Evolutionary conservation across 139 green algal genomes (phyloP).

Genomic region (Chlamydomonas sp.): DNA sequence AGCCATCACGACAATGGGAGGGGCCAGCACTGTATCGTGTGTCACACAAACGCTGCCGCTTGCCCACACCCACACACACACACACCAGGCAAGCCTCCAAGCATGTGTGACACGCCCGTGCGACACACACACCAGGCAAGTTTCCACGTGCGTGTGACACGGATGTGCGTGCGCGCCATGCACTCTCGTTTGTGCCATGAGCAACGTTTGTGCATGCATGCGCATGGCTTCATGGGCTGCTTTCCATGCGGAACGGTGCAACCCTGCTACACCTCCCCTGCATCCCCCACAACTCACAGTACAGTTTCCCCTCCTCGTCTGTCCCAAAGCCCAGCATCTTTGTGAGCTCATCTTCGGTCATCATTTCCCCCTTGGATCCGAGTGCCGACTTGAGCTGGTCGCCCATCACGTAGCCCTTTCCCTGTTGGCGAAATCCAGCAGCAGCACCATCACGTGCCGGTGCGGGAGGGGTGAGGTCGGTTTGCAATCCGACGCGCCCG

Average conservation of each 20-base stretch:
- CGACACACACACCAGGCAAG: too few species aligned
- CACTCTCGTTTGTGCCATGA: too few species aligned
- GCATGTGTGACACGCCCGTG: too few species aligned
- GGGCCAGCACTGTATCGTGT: neutral
- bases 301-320: constrained; percentile 25
- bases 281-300: constrained; percentile 19
- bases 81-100: too few species aligned
- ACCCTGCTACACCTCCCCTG: neutral
- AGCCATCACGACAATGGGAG: neutral
- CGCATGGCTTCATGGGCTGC: too few species aligned
- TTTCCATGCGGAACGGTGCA: too few species aligned
- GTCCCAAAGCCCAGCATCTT: constrained; percentile 34
- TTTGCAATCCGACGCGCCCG: neutral
- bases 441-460: constrained; percentile 22
- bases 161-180: too few species aligned
- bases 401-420: constrained; percentile 40
- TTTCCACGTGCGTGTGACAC: too few species aligned
- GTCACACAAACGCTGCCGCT: neutral
- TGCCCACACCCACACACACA: neutral
- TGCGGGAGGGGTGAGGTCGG: neutral
- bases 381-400: constrained; percentile 31
- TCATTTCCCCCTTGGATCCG: constrained; percentile 28
- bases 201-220: too few species aligned
- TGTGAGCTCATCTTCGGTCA: constrained; percentile 35
- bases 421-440: constrained; percentile 44